A percentile compares a stretch with the other conserved stretches of the same genome.
These are phyloP conservation scores for Nakaseomyces nivariensis DNA, from an alignment of 1,139 yeast species.

Conservation along the genomic window DNA sequence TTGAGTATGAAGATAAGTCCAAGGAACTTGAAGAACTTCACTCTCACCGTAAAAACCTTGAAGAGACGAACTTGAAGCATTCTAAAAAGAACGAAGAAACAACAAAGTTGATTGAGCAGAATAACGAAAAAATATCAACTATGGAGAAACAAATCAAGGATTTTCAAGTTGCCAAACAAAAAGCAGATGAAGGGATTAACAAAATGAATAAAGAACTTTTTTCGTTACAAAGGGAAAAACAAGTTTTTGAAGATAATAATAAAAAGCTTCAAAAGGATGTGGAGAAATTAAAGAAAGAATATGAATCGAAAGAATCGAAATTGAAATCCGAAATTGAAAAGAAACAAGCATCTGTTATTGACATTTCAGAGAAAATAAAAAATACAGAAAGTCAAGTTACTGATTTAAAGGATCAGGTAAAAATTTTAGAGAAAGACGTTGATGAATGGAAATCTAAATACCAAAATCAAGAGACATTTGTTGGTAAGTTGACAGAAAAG, in stretches of 20 bases:
- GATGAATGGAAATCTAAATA: conserved; percentile 22
- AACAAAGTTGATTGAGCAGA: conserved; percentile 5
- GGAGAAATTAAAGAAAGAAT: conserved; percentile 14
- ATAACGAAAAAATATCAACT: conserved; percentile 8
- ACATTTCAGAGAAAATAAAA: conserved; percentile 7
- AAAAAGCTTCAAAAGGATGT: conserved; percentile 37
- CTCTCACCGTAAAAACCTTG: conserved; percentile 6
- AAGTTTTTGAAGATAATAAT: conserved; percentile 39
- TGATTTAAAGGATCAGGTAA: conserved; percentile 9
- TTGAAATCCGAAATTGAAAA: conserved; percentile 14
- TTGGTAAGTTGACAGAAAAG: conserved; percentile 32
- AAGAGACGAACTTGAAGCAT: conserved; percentile 2
- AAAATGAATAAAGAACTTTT: conserved; percentile 82
- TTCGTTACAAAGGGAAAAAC: conserved; percentile 51
- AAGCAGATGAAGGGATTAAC: conserved; percentile 80
- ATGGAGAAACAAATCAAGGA: conserved; percentile 15
- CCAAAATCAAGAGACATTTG: conserved; percentile 23
- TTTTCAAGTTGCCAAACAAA: conserved; percentile 38
- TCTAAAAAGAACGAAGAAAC: conserved; percentile 4
- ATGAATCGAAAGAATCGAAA: conserved; percentile 1
- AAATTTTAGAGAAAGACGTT: conserved; percentile 15
- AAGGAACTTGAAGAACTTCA: conserved; percentile 9
- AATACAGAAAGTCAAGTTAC: conserved; percentile 5
- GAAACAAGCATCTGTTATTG: conserved; percentile 9
- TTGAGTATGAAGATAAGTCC: conserved; percentile 6